These are phyloP conservation scores for Scedosporium apiospermum DNA, from an alignment of 2,329 filamentous ascomycete species.

Conservation along the genomic window DNA sequence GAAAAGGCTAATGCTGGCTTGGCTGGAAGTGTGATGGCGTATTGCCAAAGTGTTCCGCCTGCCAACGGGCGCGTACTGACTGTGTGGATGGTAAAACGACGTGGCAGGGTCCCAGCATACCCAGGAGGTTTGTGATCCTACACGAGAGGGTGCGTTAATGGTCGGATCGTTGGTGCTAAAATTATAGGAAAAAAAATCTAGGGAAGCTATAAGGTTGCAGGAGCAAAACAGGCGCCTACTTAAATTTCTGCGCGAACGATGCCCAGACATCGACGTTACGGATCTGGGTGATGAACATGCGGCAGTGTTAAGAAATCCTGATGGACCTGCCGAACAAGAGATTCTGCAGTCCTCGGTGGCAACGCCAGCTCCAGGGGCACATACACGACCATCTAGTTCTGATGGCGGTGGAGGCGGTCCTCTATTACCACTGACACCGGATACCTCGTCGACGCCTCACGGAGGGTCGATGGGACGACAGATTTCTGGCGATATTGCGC, in stretches of 20 bases:
- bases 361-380: conserved; percentile 2
- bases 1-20: too few species aligned
- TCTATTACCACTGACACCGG: too few species aligned
- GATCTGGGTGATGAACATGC: too few species aligned
- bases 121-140: neutral
- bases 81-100: conserved; percentile 35
- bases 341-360: conserved; percentile 8
- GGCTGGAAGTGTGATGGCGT: conserved; percentile 31
- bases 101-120: conserved; percentile 15
- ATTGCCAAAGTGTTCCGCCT: conserved; percentile 30
- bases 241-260: conserved; percentile 17
- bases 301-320: too few species aligned
- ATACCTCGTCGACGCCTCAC: neutral
- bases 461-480: conserved; percentile 9
- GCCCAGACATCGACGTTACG: conserved; percentile 30
- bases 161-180: too few species aligned
- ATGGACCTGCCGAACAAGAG: too few species aligned
- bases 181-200: neutral
- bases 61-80: conserved; percentile 27
- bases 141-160: neutral
- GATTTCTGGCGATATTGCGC: conserved; percentile 8
- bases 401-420: too few species aligned
- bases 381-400: neutral
- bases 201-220: neutral
- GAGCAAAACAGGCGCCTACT: conserved; percentile 1